Percentiles rank a stretch among this genome's conserved stretches.
These are phyloP conservation scores for Arabidopsis hybrid DNA, from an alignment of 441 rosid species.

Conservation along the genomic window DNA sequence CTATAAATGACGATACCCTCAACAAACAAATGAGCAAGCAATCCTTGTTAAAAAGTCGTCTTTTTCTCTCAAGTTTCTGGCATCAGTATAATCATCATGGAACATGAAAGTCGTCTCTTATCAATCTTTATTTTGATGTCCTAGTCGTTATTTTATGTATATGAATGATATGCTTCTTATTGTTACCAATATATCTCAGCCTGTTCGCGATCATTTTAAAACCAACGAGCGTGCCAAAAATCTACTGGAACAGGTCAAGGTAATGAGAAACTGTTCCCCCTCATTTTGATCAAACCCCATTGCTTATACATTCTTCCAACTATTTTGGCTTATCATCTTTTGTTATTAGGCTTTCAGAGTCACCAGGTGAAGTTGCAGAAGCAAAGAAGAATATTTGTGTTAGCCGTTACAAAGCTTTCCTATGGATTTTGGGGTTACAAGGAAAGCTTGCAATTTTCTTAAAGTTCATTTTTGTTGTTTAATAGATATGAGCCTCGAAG, in stretches of 20 bases:
- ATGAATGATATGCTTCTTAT: conserved; percentile 5
- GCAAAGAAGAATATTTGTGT: neutral
- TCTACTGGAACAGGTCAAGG: conserved; percentile 75
- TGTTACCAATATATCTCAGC: conserved; percentile 51
- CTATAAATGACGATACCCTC: neutral
- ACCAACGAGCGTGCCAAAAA: conserved; percentile 68
- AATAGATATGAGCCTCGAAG: neutral
- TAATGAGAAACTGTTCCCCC: conserved; percentile 32
- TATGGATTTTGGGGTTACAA: neutral
- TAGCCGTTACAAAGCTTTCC: neutral
- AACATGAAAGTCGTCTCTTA: neutral
- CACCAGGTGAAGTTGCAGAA: conserved; percentile 43
- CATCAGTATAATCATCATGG: neutral
- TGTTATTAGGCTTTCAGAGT: conserved; percentile 50
- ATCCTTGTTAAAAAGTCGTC: neutral
- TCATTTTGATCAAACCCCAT: neutral
- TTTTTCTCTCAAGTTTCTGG: neutral
- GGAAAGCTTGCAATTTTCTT: neutral
- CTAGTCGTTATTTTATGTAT: neutral
- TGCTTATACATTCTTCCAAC: neutral
- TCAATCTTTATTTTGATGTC: neutral
- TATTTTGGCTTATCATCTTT: conserved; percentile 3
- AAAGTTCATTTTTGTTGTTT: neutral
- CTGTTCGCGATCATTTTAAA: conserved; percentile 82
- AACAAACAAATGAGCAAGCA: neutral